Base-by-base conservation (phyloP, 495 filamentous ascomycete genomes). In the Tuber borchii region DNA sequence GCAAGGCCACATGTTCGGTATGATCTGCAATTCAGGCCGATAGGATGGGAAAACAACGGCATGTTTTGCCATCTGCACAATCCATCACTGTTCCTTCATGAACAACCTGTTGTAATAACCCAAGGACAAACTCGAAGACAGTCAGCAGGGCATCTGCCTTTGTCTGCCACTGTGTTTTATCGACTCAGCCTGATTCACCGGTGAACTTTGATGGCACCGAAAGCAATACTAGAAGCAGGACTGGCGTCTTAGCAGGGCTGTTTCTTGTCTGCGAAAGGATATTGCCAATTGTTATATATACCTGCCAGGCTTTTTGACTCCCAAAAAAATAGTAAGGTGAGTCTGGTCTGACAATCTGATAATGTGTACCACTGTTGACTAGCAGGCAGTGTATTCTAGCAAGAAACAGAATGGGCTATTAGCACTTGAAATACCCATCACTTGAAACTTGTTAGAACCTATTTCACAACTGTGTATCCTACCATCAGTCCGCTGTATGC, bases 321-420 rank as follows among this genome's bases (percentile, higher is more conserved):
- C 74, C 1, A 26, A 79, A 42, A 75, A 80, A 73, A 76, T 80
- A 2, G 73, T 80, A 10, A 79, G 46, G 4, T 79, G 73, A 22
- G 77, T 76, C 2, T 34, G 9, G 31, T 79, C 73, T 1, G 71
- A 79, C 19, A 51, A 46, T 42, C 56, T 74, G 39, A 79, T 76
- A 5, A 79, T 42, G 6, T 73, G 56, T 5, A 76, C 45, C 1
- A 80, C 20, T 17, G 70, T 80, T 31, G 72, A 48, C 7, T 39
- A 2, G 19, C 65, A 0, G 77, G 71, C 12, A 79, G 76, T 1
- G 39, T 37, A 2, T 22, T 56, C 74, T 76, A 31, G 1, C 2
- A n/a, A 8, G 46, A 0, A 5, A 17, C 10, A 14, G 8, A 39
- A 39, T 39, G 37, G 37, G 43, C 43, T 44, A 14, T 44, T 44